A percentile compares a stretch with the other conserved stretches of the same genome.
Conservation (phyloP, 1,284 basidiomycete species). For the Ceratobasidium sp. region DNA sequence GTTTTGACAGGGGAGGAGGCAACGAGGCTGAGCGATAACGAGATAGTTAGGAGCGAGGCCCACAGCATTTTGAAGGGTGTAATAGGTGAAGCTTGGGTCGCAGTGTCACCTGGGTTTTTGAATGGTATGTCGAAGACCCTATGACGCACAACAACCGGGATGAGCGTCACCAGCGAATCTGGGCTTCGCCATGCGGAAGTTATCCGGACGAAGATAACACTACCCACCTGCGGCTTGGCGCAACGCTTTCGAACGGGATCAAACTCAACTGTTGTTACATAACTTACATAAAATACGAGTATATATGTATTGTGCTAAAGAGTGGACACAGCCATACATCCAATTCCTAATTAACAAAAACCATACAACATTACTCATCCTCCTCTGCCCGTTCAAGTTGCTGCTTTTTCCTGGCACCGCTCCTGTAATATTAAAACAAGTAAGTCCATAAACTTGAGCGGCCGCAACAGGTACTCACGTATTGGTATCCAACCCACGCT, state of each 20-base stretch:
- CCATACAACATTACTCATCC: slow-evolving; percentile 6
- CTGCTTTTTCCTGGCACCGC: slow-evolving; percentile 71
- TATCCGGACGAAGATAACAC: neutral
- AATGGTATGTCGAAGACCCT: neutral
- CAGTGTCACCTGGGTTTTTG: neutral
- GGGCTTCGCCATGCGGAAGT: neutral
- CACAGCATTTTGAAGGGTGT: slow-evolving; percentile 12
- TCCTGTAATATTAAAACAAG: slow-evolving; percentile 51
- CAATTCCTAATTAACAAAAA: slow-evolving; percentile 5
- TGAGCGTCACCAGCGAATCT: neutral
- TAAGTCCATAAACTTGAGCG: neutral
- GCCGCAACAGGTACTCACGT: slow-evolving; percentile 59
- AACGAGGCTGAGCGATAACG: neutral
- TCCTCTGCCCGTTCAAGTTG: slow-evolving; percentile 69
- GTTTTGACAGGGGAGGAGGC: neutral
- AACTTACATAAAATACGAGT: slow-evolving; percentile 16
- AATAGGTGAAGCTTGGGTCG: neutral
- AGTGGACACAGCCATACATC: slow-evolving; percentile 7
- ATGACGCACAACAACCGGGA: neutral
- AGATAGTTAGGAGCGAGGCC: neutral
- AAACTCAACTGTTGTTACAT: neutral
- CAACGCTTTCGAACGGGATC: neutral
- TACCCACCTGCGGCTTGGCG: neutral
- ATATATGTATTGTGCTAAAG: slow-evolving; percentile 20
- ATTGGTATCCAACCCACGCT: slow-evolving; percentile 82